Evolutionary conservation across 2,329 filamentous ascomycete genomes (phyloP).

Genomic region (Colletotrichum lini): DNA sequence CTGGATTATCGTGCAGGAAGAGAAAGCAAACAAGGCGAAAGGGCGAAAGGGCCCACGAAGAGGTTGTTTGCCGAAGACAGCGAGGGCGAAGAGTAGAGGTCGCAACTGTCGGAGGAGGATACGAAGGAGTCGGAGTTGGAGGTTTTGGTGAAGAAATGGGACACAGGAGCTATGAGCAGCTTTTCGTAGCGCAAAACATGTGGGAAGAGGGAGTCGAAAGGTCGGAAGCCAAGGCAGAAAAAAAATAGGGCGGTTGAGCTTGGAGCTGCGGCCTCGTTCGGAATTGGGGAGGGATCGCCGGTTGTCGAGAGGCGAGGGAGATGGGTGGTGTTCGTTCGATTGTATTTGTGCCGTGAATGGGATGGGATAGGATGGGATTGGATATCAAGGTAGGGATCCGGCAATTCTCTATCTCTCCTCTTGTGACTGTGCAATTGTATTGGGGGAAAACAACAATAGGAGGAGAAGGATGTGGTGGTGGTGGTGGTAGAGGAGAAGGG

Average conservation of each 20-base stretch:
- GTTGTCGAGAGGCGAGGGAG: slow-evolving; percentile 16
- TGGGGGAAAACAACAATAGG: too few species aligned
- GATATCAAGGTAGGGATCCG: too few species aligned
- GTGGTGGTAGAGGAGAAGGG: neutral
- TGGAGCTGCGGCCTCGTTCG: slow-evolving; percentile 13
- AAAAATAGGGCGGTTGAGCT: neutral
- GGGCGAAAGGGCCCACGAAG: neutral
- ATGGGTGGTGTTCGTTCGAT: slow-evolving; percentile 8
- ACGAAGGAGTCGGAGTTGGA: too few species aligned
- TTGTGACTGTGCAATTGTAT: too few species aligned
- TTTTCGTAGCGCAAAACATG: slow-evolving; percentile 30
- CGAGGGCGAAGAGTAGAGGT: neutral
- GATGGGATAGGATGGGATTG: too few species aligned
- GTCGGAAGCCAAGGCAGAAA: too few species aligned
- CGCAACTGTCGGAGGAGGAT: neutral
- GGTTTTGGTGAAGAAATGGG: neutral
- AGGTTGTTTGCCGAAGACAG: neutral
- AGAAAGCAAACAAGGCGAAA: neutral
- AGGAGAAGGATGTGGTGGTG: too few species aligned
- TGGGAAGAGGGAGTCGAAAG: slow-evolving; percentile 12
- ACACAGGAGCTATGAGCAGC: slow-evolving; percentile 22
- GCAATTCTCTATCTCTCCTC: neutral
- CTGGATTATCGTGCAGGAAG: neutral
- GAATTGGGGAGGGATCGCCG: slow-evolving; percentile 31
- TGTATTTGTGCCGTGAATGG: neutral